These are phyloP conservation scores for Cantharellus cinnabarinus DNA, from an alignment of 768 basidiomycete genomes.

Conservation along the genomic window DNA sequence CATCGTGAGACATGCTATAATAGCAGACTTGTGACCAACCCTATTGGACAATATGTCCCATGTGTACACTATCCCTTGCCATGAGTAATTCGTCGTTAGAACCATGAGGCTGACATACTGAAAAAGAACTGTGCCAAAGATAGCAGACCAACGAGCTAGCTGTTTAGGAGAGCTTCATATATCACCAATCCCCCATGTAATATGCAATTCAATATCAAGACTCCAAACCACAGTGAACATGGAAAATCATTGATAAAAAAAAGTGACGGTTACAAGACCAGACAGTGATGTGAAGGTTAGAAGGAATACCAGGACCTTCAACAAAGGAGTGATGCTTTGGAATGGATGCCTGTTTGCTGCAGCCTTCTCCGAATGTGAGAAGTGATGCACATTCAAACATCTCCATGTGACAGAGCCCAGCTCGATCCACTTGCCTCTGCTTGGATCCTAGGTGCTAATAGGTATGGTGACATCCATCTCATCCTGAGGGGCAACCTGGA, in stretches of 20 bases:
- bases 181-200: not conserved
- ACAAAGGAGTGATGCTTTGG: constrained; percentile 5
- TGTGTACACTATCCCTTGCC: not conserved
- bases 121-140: constrained; percentile 18
- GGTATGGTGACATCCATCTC: not conserved
- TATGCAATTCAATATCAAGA: not conserved
- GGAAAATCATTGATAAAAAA: constrained; percentile 15
- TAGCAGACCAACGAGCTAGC: constrained; percentile 18
- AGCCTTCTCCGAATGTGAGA: too few relatives aligned
- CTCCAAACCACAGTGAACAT: not conserved
- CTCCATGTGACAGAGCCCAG: not conserved
- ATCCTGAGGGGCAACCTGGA: not conserved
- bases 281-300: constrained; percentile 7
- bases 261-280: constrained; percentile 1
- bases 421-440: not conserved
- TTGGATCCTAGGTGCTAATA: not conserved
- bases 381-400: not conserved
- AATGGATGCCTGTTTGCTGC: too few relatives aligned
- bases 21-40: constrained; percentile 17
- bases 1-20: constrained; percentile 14
- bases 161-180: constrained; percentile 9
- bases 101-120: not conserved
- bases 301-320: constrained; percentile 8
- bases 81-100: not conserved
- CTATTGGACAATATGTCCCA: constrained; percentile 10